Evolutionary conservation across 768 basidiomycete genomes (phyloP).

Genomic region (Tephrocybe sp.): DNA sequence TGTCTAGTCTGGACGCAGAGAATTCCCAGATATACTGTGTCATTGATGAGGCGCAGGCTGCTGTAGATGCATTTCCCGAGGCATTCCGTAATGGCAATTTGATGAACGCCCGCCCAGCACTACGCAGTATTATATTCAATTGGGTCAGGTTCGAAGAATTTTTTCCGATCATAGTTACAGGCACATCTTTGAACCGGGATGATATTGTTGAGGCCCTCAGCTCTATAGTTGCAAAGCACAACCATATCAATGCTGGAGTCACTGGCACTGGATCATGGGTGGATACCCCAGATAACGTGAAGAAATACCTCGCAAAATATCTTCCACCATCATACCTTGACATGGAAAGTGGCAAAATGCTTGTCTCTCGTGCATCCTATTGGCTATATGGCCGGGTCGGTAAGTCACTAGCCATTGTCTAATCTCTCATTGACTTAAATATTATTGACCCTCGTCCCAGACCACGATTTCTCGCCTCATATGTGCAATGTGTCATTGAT

Average conservation of each 20-base stretch:
- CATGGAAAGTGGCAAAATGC: neutral
- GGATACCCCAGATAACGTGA: neutral
- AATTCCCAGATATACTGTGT: neutral
- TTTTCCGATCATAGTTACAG: neutral
- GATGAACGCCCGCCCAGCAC: neutral
- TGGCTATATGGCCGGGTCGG: conserved; percentile 6
- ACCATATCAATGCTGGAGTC: neutral
- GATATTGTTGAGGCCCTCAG: neutral
- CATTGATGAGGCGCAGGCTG: conserved; percentile 1
- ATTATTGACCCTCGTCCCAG: neutral
- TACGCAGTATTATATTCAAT: neutral
- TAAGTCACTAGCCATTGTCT: neutral
- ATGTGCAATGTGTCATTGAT: neutral
- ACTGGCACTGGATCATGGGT: neutral
- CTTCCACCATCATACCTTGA: neutral
- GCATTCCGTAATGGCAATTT: neutral
- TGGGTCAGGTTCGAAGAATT: neutral
- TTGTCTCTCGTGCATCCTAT: neutral
- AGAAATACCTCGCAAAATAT: neutral
- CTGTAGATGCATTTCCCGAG: neutral
- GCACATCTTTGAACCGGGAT: neutral
- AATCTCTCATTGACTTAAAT: neutral
- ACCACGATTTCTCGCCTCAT: neutral
- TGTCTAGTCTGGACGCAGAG: neutral
- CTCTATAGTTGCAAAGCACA: neutral